Base-by-base conservation (phyloP, 176 grass and related monocot species). In the Carex pumila region DNA sequence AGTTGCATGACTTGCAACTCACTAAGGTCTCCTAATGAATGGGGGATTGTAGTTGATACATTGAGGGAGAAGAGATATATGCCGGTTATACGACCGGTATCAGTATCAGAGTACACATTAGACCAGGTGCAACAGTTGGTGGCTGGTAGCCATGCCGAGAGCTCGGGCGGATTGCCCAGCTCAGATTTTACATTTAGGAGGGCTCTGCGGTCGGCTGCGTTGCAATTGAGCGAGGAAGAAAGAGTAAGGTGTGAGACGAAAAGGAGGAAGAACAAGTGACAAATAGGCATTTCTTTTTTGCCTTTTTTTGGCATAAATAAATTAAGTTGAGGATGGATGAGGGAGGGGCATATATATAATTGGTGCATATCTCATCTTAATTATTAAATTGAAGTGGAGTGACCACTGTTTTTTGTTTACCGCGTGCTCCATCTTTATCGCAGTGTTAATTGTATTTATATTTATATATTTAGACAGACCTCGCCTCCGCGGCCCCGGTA, bases 61-160 rank as follows among this genome's bases (percentile, higher is more conserved):
- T 66, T 61, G 3, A 75, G 87, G 2, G 69, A 87, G 67, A 90
- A 75, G 73, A 97, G 85, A 87, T 88, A 90, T 65, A 97, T 84
- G 86, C 86, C 84, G 84, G 87, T 69, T 82, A 92, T 88, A 78
- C 90, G 90, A 21, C 94, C 94, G 15, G 71, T 57, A 43, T 88
- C 84, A 84, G 25, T 25, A 0, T 84, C 29, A 82, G 91, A 97
- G n/a, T 85, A 85, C 19, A 97, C 25, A 88, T 90, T 85, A 43
- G 88, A 88, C 94, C 94, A 97, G 65, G 9, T 3, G 89, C 94
- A 97, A 83, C 85, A 89, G 83, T 92, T 64, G 18, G 67, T 82
- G 3, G 86, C 13, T 0, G 86, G 3, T 0, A 52, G 39, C 91
- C 90, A 97, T 66, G 89, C 76, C 64, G 86, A 88, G 65, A 97